Percentiles rank a stretch among this genome's conserved stretches.
These are phyloP conservation scores for Diutina mesorugosa DNA, from an alignment of 1,139 yeast species.

Conservation along the genomic window DNA sequence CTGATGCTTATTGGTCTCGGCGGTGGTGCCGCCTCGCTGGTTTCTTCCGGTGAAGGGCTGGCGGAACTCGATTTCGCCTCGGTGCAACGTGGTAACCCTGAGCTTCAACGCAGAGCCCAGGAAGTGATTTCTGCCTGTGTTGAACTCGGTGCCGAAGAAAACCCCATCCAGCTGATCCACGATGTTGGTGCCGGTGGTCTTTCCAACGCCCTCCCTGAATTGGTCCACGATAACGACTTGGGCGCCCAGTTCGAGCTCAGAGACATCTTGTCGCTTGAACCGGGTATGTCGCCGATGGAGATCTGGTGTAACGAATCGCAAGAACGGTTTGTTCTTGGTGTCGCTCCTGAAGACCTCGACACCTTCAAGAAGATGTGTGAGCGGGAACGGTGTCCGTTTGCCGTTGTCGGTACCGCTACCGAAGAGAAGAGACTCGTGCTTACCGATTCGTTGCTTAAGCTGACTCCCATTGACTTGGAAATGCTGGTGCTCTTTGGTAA, in stretches of 20 bases:
- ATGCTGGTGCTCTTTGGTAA: conserved; percentile 96
- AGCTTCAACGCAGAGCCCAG: conserved; percentile 98
- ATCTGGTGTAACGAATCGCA: conserved; percentile 99
- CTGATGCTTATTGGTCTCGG: conserved; percentile 99
- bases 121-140: conserved; percentile 94
- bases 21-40: conserved; percentile 98
- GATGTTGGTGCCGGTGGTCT: conserved; percentile 99
- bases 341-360: conserved; percentile 66
- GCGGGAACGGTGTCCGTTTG: conserved; percentile 93
- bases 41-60: conserved; percentile 90
- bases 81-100: conserved; percentile 98
- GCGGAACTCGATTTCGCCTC: conserved; percentile 96
- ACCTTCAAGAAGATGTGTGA: conserved; percentile 69
- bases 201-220: conserved; percentile 93
- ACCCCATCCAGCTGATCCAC: conserved; percentile 91
- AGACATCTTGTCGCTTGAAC: conserved; percentile 82
- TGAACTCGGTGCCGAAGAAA: conserved; percentile 54
- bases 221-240: conserved; percentile 90
- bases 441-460: conserved; percentile 59
- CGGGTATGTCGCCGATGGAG: conserved; percentile 99
- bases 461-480: conserved; percentile 90
- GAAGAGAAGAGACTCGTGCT: conserved; percentile 72
- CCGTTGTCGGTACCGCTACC: conserved; percentile 93
- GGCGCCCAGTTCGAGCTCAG: conserved; percentile 93
- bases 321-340: conserved; percentile 93